phyloP scores from a whole-genome alignment of 2,329 filamentous ascomycete genomes.

The Exophiala viscosa region DNA sequence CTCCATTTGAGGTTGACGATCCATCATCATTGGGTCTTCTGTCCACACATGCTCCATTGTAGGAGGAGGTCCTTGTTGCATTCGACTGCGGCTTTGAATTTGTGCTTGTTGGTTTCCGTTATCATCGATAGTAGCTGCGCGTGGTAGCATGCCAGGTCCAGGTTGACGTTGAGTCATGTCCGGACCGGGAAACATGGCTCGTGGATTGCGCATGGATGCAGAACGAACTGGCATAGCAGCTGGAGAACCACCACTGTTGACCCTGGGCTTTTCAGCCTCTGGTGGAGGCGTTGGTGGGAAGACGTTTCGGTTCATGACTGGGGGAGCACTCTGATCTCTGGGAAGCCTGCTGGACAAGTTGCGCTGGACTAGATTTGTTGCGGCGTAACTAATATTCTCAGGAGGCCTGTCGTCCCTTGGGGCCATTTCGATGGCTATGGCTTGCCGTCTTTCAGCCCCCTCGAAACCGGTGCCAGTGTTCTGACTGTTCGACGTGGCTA shows the following conservation, averaged over 20 bases:
- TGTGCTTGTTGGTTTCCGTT: constrained; percentile 37
- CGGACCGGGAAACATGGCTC: constrained; percentile 28
- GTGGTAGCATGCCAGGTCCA: constrained; percentile 20
- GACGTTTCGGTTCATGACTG: constrained; percentile 65
- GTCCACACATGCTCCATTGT: constrained; percentile 3
- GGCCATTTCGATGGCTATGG: constrained; percentile 27
- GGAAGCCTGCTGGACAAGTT: constrained; percentile 66
- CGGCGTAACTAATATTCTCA: constrained; percentile 85
- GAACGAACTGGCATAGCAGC: constrained; percentile 43
- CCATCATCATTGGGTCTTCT: constrained; percentile 1
- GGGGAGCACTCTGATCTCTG: constrained; percentile 81
- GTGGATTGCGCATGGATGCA: constrained; percentile 45
- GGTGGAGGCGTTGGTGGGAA: constrained; percentile 99
- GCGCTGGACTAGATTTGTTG: constrained; percentile 87
- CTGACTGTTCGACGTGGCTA: constrained; percentile 77
- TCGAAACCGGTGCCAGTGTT: constrained; percentile 81
- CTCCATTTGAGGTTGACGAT: constrained; percentile 29
- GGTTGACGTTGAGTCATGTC: constrained; percentile 14
- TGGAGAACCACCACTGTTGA: constrained; percentile 24
- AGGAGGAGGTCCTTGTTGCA: constrained; percentile 5
- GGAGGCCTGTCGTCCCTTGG: constrained; percentile 69
- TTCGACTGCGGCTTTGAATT: constrained; percentile 11
- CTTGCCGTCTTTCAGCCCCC: constrained; percentile 67
- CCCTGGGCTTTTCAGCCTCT: constrained; percentile 65
- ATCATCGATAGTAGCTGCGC: constrained; percentile 21